Evolutionary conservation across 805 yeast genomes (phyloP).

Genomic region (Saturnispora gosingensis): DNA sequence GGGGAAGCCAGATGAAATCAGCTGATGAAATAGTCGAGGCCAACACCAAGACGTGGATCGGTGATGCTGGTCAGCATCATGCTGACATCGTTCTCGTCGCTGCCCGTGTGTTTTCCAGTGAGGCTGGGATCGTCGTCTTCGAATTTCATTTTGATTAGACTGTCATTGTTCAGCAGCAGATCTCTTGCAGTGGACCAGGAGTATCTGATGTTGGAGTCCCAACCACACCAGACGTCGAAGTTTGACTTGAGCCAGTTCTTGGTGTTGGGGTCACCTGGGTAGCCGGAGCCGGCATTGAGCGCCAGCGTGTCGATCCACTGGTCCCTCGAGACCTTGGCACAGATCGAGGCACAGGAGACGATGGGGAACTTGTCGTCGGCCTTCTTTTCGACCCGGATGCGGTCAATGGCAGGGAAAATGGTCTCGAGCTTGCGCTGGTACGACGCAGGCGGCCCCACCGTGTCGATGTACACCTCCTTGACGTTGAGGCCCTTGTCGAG

Average conservation of each 20-base stretch:
- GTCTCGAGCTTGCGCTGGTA: constrained; percentile 68
- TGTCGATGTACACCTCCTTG: constrained; percentile 76
- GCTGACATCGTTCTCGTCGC: constrained; percentile 1
- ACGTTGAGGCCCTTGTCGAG: constrained; percentile 34
- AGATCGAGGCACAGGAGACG: constrained; percentile 90
- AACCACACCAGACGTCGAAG: constrained; percentile 73
- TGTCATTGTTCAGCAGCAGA: constrained; percentile 44
- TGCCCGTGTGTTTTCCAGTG: constrained; percentile 1
- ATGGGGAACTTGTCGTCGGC: constrained; percentile 90
- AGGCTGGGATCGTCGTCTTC: constrained; percentile 33
- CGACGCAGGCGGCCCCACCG: constrained; percentile 89
- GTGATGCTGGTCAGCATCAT: constrained; percentile 1
- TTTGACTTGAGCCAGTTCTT: constrained; percentile 57
- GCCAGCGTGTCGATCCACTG: constrained; percentile 14
- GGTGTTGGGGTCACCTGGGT: constrained; percentile 89
- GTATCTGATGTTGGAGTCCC: constrained; percentile 67
- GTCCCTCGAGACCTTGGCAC: constrained; percentile 95
- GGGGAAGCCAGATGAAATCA: background rate
- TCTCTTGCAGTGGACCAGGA: constrained; percentile 94
- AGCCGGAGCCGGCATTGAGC: constrained; percentile 72
- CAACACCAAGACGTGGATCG: background rate
- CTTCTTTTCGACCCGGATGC: constrained; percentile 80
- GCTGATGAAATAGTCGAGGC: background rate
- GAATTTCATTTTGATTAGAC: constrained; percentile 48
- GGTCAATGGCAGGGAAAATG: constrained; percentile 48